Base-by-base conservation (phyloP, 371 early-diverging fungal genomes). In the Rhizopus delemar region DNA sequence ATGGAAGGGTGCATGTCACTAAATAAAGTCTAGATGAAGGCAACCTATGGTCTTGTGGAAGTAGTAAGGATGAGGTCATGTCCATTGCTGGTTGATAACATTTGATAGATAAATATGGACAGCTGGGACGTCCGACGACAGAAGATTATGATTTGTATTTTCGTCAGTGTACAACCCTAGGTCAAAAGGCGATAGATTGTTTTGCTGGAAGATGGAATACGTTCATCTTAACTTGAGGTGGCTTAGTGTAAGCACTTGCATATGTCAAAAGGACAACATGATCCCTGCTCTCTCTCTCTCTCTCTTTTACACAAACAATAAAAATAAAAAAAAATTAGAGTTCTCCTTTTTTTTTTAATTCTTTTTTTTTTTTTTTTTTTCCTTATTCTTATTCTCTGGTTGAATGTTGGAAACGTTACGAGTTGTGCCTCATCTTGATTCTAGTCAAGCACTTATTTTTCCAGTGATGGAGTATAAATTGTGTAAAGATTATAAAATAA, bases 381-480 rank as follows among this genome's bases (percentile, higher is more conserved):
- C 3, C 3, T n/a, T 13, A 3, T 33, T 11, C 2, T 32, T 34
- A 31, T 35, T 51, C 33, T 15, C 33, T 51, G 22, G 6, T 7
- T 4, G 3, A 41, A 53, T 53, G 53, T 43, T n/a, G 35, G 28
- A 56, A 34, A 83, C 79, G 57, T 76, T 88, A 36, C 84, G 88
- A 8, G 77, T 88, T 28, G 86, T 84, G 39, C 88, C 88, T 51
- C 85, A 86, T 70, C 72, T 86, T 52, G 86, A 87, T 41, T 76
- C 66, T 11, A 79, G 81, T 36, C 79, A 85, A 38, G 85, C 88
- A 32, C 78, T 90, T 32, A 84, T 87, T 51, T 91, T 91, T 75
- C 88, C 87, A 13, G 83, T 86, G 22, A 86, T 91, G 57, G 89
- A 89, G 67, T 83, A 87, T 34, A 81, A 83, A 29, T 78, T 91